Conservation (phyloP, 192 early-diverging fungal species). For the Coemansia sp. region DNA sequence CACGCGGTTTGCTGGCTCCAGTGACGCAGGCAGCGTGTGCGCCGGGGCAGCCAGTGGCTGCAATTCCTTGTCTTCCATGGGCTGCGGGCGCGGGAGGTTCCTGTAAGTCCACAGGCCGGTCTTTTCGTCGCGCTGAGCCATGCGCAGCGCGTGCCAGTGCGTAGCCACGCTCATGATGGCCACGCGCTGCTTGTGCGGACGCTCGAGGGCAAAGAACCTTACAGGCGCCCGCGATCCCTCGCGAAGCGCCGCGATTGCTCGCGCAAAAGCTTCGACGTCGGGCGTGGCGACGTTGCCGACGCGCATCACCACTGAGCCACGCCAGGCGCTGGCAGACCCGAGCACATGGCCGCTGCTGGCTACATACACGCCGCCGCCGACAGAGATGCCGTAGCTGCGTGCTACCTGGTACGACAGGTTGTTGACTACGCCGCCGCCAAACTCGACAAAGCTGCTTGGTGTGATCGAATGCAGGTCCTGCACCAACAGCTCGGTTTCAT, state of each 20-base stretch:
- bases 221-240: constrained; percentile 72
- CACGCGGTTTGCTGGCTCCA: constrained; percentile 70
- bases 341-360: constrained; percentile 72
- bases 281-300: constrained; percentile 74
- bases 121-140: constrained; percentile 72
- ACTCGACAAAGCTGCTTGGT: constrained; percentile 81
- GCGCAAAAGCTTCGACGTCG: constrained; percentile 74
- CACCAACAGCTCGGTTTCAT: constrained; percentile 53
- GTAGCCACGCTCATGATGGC: constrained; percentile 83
- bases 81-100: constrained; percentile 60
- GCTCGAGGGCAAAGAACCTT: constrained; percentile 73
- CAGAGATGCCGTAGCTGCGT: constrained; percentile 67
- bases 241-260: constrained; percentile 68
- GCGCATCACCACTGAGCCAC: constrained; percentile 68
- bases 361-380: constrained; percentile 77
- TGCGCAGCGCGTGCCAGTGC: constrained; percentile 82
- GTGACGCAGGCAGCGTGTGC: constrained; percentile 59
- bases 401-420: constrained; percentile 77
- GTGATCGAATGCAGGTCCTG: constrained; percentile 78
- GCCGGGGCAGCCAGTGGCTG: not conserved
- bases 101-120: constrained; percentile 83
- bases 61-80: not conserved
- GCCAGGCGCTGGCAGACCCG: constrained; percentile 65
- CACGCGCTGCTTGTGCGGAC: constrained; percentile 78
- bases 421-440: constrained; percentile 86